Conservation (phyloP, 768 basidiomycete species). For the Pilatotrama ljubarskyi region DNA sequence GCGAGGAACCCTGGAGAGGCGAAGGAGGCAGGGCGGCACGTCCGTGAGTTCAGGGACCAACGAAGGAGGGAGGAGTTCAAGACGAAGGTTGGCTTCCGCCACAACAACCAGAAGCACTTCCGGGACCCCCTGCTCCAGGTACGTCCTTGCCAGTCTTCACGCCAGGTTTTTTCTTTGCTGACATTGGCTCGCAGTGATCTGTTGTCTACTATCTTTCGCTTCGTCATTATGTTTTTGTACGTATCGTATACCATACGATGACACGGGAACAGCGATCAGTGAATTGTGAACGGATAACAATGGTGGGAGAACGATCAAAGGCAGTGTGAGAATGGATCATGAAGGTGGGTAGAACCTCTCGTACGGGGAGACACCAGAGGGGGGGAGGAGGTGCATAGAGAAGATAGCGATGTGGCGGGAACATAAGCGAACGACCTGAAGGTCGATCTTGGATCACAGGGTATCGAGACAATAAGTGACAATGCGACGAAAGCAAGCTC, state of each 20-base stretch:
- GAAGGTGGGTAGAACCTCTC: not conserved
- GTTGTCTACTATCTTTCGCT: not conserved
- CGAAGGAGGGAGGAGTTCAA: constrained; percentile 79
- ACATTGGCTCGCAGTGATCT: constrained; percentile 18
- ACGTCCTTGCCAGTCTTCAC: not conserved
- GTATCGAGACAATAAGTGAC: constrained; percentile 33
- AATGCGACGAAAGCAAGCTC: constrained; percentile 29
- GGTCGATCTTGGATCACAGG: constrained; percentile 41
- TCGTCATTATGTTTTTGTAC: constrained; percentile 15
- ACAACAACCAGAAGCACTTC: constrained; percentile 88
- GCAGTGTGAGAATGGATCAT: constrained; percentile 17
- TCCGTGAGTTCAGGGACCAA: constrained; percentile 82
- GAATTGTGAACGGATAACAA: not conserved
- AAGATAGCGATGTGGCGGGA: not conserved
- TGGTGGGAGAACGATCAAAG: constrained; percentile 5
- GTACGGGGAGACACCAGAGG: not conserved
- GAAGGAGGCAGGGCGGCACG: constrained; percentile 84
- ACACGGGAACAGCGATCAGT: not conserved
- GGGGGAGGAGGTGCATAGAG: not conserved
- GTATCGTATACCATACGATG: constrained; percentile 20
- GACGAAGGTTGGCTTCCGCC: constrained; percentile 74
- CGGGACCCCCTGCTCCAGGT: constrained; percentile 72
- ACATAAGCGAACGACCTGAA: constrained; percentile 36
- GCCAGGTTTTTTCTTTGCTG: not conserved
- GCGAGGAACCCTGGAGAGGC: constrained; percentile 97